Evolutionary conservation across 768 basidiomycete species (phyloP), one percentile per base, ranked within the genome.

Genomic region (Hericium coralloides): DNA sequence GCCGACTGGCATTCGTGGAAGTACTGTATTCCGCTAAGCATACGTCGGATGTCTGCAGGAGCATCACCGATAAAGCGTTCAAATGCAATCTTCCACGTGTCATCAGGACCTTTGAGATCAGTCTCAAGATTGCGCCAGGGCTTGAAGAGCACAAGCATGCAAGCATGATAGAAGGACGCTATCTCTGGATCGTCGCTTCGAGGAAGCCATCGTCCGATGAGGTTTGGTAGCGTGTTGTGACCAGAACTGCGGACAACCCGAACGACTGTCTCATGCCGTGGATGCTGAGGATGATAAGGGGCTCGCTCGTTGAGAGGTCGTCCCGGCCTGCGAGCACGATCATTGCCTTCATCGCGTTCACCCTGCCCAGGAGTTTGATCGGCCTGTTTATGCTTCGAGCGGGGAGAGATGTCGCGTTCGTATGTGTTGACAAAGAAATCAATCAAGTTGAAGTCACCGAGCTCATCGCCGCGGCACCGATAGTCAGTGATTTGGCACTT

Each of bases 181-280:
- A 36, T 38, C 0, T 65, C 64, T 2, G 50, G 17, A 23, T 73
- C 65, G 54, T 75, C 63, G 0, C 53, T 8, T 0, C 60, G 31
- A 1, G 75, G 72, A 53, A 77, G 73, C 18, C 60, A 74, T 0
- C 51, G 62, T 0, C 76, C 76, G n/a, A 73, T 58, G 49, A 76
- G 63, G 23, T 68, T 62, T 0, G 71, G 71, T 2, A 76, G 14
- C 0, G 63, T 72, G n/a, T 73, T 71, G 56, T 75, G 75, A 0
- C 63, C 66, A 0, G 7, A 4, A 4, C 25, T 22, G 0, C 68
- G 58, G 0, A 67, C 38, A 1, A 75, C 57, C 0, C 70, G 62
- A 22, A 56, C 59, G 0, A 52, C 38, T 0, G 6, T 55, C 0
- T 49, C 31, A 15, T 23, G 9, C 2, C 56, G 62, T 55, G 51